These are phyloP conservation scores for Catharanthus roseus DNA, from an alignment of 257 asterid species.

Conservation along the genomic window DNA sequence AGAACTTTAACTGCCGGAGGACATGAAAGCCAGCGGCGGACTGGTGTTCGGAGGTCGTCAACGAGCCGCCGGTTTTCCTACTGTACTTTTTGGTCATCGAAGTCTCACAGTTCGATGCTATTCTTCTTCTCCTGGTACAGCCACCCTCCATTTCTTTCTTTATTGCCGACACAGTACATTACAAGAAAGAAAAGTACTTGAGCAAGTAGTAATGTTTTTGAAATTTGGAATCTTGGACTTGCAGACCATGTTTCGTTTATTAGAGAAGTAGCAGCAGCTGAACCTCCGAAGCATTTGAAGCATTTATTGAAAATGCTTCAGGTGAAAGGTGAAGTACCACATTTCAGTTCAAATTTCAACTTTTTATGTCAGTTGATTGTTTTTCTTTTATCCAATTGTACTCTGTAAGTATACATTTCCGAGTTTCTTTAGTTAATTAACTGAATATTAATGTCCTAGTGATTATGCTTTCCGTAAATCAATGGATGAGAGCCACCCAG, in stretches of 20 bases:
- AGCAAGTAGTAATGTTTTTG: too few species aligned
- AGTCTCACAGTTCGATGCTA: constrained; percentile 54
- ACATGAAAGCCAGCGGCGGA: constrained; percentile 69
- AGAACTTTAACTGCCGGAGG: constrained; percentile 10
- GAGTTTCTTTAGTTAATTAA: too few species aligned
- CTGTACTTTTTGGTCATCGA: constrained; percentile 37
- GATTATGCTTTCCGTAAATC: not conserved
- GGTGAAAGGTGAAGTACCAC: constrained; percentile 55
- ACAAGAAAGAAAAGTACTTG: too few species aligned
- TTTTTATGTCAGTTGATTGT: not conserved
- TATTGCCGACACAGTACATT: not conserved
- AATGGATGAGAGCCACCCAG: not conserved
- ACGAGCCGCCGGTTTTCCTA: constrained; percentile 64
- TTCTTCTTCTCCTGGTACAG: constrained; percentile 60
- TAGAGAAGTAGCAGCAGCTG: constrained; percentile 65
- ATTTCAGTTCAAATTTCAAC: too few species aligned
- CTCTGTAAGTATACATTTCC: not conserved
- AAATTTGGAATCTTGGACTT: not conserved
- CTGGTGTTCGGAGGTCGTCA: constrained; percentile 65
- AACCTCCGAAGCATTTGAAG: constrained; percentile 83
- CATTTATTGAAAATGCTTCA: constrained; percentile 73
- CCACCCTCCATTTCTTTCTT: not conserved
- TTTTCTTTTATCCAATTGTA: too few species aligned
- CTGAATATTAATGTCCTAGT: too few species aligned
- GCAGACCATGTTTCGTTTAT: constrained; percentile 72